A percentile compares a stretch with the other conserved stretches of the same genome.
phyloP scores from a whole-genome alignment of 139 green algal species.

The Parachlorella kessleri region DNA sequence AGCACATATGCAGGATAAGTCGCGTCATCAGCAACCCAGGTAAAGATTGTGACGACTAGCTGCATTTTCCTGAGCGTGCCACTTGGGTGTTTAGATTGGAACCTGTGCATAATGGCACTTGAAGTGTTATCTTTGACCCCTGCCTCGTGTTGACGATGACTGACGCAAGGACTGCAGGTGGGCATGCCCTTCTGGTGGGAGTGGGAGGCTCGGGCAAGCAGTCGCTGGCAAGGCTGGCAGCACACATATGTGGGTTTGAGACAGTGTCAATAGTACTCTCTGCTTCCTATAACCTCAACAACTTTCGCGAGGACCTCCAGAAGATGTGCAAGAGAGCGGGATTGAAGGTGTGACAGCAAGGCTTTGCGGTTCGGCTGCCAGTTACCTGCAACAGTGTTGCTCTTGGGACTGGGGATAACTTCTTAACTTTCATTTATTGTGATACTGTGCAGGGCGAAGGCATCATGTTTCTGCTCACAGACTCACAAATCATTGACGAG shows the following conservation, averaged over 20 bases:
- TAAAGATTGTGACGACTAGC: too few species aligned
- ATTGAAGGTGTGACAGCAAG: slow-evolving; percentile 67
- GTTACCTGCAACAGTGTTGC: too few species aligned
- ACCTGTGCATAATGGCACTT: too few species aligned
- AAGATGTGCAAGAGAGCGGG: slow-evolving; percentile 88
- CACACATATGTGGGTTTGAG: slow-evolving; percentile 81
- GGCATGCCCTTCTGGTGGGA: slow-evolving; percentile 90
- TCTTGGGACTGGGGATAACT: too few species aligned
- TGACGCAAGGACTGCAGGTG: too few species aligned
- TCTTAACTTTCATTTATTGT: too few species aligned
- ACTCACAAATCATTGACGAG: slow-evolving; percentile 86
- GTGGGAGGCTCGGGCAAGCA: slow-evolving; percentile 91
- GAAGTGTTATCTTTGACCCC: too few species aligned
- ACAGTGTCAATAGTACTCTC: slow-evolving; percentile 83
- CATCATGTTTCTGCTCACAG: slow-evolving; percentile 88
- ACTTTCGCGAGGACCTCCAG: slow-evolving; percentile 89
- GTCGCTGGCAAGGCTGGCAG: slow-evolving; percentile 73
- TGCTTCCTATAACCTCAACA: slow-evolving; percentile 79
- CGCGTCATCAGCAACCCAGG: slow-evolving; percentile 83
- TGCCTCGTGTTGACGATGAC: too few species aligned
- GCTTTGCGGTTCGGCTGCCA: too few species aligned
- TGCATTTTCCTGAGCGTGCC: too few species aligned
- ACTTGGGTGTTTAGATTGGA: too few species aligned
- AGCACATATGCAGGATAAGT: slow-evolving; percentile 87
- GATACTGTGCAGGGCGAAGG: slow-evolving; percentile 73